These are phyloP conservation scores for Calocybe indica DNA, from an alignment of 768 basidiomycete genomes.

Conservation along the genomic window DNA sequence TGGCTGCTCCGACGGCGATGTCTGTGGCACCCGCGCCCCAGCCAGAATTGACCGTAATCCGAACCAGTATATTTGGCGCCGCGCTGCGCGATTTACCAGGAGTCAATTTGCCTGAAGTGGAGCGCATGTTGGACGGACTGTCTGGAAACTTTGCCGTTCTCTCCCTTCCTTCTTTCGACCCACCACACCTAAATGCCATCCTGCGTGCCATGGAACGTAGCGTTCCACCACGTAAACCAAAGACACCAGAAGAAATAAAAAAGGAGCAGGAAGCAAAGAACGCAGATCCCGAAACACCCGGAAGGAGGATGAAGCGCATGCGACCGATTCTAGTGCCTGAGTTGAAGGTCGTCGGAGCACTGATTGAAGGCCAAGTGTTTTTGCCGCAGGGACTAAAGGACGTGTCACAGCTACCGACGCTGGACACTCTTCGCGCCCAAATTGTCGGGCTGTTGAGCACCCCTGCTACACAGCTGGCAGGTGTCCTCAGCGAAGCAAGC, in stretches of 20 bases:
- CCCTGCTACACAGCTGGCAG: conserved; percentile 69
- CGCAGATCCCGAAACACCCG: conserved; percentile 64
- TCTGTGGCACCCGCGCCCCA: conserved; percentile 17
- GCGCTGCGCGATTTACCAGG: conserved; percentile 58
- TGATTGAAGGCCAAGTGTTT: conserved; percentile 74
- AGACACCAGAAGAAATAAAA: conserved; percentile 45
- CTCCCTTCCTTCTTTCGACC: conserved; percentile 59
- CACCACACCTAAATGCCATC: conserved; percentile 63
- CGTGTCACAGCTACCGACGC: conserved; percentile 68
- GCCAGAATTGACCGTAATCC: conserved; percentile 63
- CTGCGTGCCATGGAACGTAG: conserved; percentile 62
- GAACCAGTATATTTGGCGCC: conserved; percentile 76
- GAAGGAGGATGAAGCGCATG: conserved; percentile 58
- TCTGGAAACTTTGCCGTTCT: conserved; percentile 63
- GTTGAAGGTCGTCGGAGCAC: conserved; percentile 67
- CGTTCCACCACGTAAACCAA: conserved; percentile 53
- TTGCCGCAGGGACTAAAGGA: conserved; percentile 50
- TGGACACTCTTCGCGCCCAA: conserved; percentile 75
- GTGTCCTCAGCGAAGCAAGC: conserved; percentile 60
- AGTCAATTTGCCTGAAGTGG: conserved; percentile 41
- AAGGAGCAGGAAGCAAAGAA: conserved; percentile 47
- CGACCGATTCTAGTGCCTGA: conserved; percentile 55
- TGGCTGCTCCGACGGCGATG: conserved; percentile 11
- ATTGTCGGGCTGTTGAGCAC: conserved; percentile 79
- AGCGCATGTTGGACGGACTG: conserved; percentile 49